phyloP scores from a whole-genome alignment of 345 rosid species.

The Linum trigynum region DNA sequence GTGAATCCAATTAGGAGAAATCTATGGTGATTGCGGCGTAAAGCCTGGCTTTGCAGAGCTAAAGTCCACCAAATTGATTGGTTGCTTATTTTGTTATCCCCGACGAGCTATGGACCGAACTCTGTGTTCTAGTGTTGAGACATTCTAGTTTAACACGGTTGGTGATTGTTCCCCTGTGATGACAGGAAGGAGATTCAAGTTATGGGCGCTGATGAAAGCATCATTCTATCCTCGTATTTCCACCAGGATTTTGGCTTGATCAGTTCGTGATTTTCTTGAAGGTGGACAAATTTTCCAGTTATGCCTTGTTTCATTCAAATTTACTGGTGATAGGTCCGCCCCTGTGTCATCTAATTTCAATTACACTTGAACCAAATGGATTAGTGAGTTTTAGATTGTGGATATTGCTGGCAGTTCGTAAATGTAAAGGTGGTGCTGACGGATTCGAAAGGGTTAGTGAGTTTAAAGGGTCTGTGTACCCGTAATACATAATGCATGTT shows the following conservation, averaged over 20 bases:
- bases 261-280: neutral
- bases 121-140: neutral
- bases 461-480: too few relatives aligned
- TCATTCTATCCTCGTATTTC: constrained; percentile 51
- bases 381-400: too few relatives aligned
- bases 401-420: too few relatives aligned
- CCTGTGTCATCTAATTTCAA: too few relatives aligned
- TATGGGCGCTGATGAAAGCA: constrained; percentile 25
- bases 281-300: too few relatives aligned
- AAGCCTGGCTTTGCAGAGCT: neutral
- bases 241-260: constrained; percentile 23
- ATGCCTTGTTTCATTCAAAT: too few relatives aligned
- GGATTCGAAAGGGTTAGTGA: too few relatives aligned
- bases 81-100: neutral
- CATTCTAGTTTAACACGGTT: neutral
- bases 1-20: neutral
- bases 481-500: too few relatives aligned
- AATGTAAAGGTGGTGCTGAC: too few relatives aligned
- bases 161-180: constrained; percentile 9
- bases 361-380: too few relatives aligned
- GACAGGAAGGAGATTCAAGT: constrained; percentile 67
- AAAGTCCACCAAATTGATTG: neutral
- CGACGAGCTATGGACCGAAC: neutral
- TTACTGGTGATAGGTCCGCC: too few relatives aligned
- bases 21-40: neutral